A percentile compares a stretch with the other conserved stretches of the same genome.
Evolutionary conservation across 805 yeast genomes (phyloP).

Genomic region (Nakazawaea molendinolei): DNA sequence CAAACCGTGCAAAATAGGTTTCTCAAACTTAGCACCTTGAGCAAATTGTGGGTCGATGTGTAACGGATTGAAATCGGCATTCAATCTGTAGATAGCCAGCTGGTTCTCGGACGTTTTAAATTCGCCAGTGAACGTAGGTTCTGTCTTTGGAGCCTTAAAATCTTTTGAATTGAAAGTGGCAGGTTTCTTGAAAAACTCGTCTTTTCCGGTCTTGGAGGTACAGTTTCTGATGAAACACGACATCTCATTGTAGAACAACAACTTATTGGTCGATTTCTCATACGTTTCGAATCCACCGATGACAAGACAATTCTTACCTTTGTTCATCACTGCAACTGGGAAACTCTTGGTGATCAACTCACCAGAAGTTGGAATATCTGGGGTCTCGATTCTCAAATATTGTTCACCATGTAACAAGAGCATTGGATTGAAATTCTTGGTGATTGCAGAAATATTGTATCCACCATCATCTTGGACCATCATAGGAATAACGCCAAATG

Average conservation of each 20-base stretch:
- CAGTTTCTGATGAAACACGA: slow-evolving; percentile 80
- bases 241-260: slow-evolving; percentile 73
- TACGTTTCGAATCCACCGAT: slow-evolving; percentile 67
- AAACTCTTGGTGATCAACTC: slow-evolving; percentile 49
- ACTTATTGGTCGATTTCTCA: slow-evolving; percentile 63
- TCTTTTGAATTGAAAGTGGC: slow-evolving; percentile 54
- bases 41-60: slow-evolving; percentile 94
- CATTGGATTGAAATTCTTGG: slow-evolving; percentile 85
- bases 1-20: slow-evolving; percentile 90
- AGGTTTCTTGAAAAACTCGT: slow-evolving; percentile 38
- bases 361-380: slow-evolving; percentile 75
- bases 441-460: slow-evolving; percentile 49
- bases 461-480: slow-evolving; percentile 58
- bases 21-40: slow-evolving; percentile 73
- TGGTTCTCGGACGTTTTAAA: slow-evolving; percentile 60
- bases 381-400: slow-evolving; percentile 67
- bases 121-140: slow-evolving; percentile 61
- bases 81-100: slow-evolving; percentile 85
- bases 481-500: slow-evolving; percentile 85
- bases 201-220: slow-evolving; percentile 48
- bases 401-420: slow-evolving; percentile 93
- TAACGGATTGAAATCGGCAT: slow-evolving; percentile 93
- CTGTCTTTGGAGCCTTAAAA: slow-evolving; percentile 53
- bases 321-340: slow-evolving; percentile 74
- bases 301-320: slow-evolving; percentile 78